A percentile compares a stretch with the other conserved stretches of the same genome.
Evolutionary conservation across 495 filamentous ascomycete genomes (phyloP).

Genomic region (Daldinia childiae): DNA sequence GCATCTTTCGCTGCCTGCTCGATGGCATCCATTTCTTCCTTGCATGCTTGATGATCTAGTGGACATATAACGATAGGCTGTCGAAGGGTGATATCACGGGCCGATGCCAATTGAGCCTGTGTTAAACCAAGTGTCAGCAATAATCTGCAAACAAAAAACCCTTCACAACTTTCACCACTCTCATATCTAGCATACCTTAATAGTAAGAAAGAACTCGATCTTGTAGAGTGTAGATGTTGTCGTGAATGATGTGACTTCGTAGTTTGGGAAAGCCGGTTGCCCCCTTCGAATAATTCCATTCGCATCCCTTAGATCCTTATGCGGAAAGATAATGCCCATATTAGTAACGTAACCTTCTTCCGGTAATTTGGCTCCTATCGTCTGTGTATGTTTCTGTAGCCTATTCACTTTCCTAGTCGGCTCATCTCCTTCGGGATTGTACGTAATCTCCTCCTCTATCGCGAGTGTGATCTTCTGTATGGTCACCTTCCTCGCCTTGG

Average conservation of each 20-base stretch:
- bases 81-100: slow-evolving; percentile 87
- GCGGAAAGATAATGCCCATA: slow-evolving; percentile 88
- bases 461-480: slow-evolving; percentile 92
- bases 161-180: neutral
- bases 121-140: slow-evolving; percentile 36
- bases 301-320: slow-evolving; percentile 85
- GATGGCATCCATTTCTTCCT: slow-evolving; percentile 98
- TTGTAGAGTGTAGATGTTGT: slow-evolving; percentile 95
- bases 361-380: slow-evolving; percentile 81
- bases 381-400: slow-evolving; percentile 83
- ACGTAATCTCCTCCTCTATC: slow-evolving; percentile 97
- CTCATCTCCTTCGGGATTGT: slow-evolving; percentile 98
- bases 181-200: slow-evolving; percentile 72
- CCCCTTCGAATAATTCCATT: slow-evolving; percentile 89
- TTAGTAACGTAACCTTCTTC: slow-evolving; percentile 91
- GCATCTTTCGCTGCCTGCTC: slow-evolving; percentile 95
- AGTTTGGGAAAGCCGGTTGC: slow-evolving; percentile 88
- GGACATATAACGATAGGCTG: slow-evolving; percentile 97
- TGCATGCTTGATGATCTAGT: slow-evolving; percentile 92
- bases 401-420: slow-evolving; percentile 89
- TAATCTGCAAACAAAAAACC: neutral
- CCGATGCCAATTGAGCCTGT: slow-evolving; percentile 89
- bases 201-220: slow-evolving; percentile 94
- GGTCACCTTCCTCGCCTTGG: slow-evolving; percentile 89
- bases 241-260: slow-evolving; percentile 88